Percentiles rank a stretch among this genome's conserved stretches.
phyloP scores from a whole-genome alignment of 331 rosid genomes.

The Acacia pycnantha region DNA sequence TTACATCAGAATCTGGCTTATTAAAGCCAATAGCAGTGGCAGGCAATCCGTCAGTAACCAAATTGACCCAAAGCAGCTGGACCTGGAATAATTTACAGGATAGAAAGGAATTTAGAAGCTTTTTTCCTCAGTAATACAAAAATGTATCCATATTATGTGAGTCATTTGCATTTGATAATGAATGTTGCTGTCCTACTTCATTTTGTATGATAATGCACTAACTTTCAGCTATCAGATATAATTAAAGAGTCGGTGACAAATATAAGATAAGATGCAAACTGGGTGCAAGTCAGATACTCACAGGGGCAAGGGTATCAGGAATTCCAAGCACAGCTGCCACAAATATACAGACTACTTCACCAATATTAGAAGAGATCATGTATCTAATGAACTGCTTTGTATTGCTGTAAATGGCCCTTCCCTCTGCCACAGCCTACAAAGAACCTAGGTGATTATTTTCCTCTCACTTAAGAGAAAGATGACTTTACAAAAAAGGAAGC shows the following conservation, averaged over 20 bases:
- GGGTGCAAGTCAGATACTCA: conserved; percentile 43
- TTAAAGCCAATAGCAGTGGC: conserved; percentile 99
- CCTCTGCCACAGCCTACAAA: conserved; percentile 95
- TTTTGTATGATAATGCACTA: conserved; percentile 20
- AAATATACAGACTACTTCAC: conserved; percentile 98
- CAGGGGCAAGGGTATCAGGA: conserved; percentile 98
- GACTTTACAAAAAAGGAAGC: neutral
- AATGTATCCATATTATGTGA: conserved; percentile 7
- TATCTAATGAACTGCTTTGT: conserved; percentile 98
- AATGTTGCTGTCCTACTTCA: neutral
- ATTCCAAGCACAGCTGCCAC: conserved; percentile 99
- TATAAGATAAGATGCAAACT: conserved; percentile 10
- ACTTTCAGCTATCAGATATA: conserved; percentile 1
- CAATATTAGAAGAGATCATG: conserved; percentile 99
- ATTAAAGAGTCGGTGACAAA: conserved; percentile 1
- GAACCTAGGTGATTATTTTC: conserved; percentile 24
- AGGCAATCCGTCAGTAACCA: conserved; percentile 98
- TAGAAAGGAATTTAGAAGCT: conserved; percentile 1
- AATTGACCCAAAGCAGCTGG: conserved; percentile 97
- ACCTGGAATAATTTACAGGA: conserved; percentile 55
- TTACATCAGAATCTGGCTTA: conserved; percentile 96
- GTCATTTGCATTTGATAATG: conserved; percentile 11
- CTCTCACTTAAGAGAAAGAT: conserved; percentile 16
- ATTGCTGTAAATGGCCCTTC: conserved; percentile 95
- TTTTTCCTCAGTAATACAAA: conserved; percentile 22